Base-by-base conservation (phyloP, 1,284 basidiomycete genomes). In the Phylloboletellus chloephorus region DNA sequence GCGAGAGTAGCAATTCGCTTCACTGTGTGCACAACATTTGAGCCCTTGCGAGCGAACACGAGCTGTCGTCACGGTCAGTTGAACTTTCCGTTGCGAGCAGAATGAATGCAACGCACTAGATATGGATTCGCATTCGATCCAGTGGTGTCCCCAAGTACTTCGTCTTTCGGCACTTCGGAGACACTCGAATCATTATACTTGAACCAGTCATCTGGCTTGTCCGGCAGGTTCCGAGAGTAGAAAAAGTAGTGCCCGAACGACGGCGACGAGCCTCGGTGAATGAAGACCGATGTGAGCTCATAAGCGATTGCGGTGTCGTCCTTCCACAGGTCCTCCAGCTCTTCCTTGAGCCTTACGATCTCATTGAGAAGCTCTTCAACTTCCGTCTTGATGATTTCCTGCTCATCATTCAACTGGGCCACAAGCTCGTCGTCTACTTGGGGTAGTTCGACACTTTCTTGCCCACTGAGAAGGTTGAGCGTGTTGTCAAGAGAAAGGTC, bases 101-200 rank as follows among this genome's bases (percentile, higher is more conserved):
- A 5, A 33, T 7, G 22, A 22, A 11, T 32, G 41, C 28, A 17
- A 70, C 82, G 46, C 49, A 87, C 87, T 66, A 89, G 67, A 65
- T 89, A 89, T 17, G 86, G 86, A 56, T 89, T 89, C 15, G 84
- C 86, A 31, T 79, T 88, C 11, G 76, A 82, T 13, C 84, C 85
- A 13, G 86, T 88, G 24, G 85, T 86, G 65, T 89, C 82, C 13
- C 77, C 79, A 32, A 89, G 66, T 4, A 89, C 83, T 52, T 89
- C 86, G 4, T 77, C 76, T 61, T 87, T 87, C n/a, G 68, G 60
- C 2, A 86, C 83, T 17, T 76, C 69, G 4, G 77, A 74, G 7
- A 96, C 88, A 43, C 76, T 78, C 30, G 88, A 88, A 59, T 95
- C 92, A 59, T 94, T 94, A 67, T 93, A 96, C 65, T 95, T 96